These are phyloP conservation scores for Fraxinus pennsylvanica DNA, from an alignment of 257 asterid species.

Conservation along the genomic window DNA sequence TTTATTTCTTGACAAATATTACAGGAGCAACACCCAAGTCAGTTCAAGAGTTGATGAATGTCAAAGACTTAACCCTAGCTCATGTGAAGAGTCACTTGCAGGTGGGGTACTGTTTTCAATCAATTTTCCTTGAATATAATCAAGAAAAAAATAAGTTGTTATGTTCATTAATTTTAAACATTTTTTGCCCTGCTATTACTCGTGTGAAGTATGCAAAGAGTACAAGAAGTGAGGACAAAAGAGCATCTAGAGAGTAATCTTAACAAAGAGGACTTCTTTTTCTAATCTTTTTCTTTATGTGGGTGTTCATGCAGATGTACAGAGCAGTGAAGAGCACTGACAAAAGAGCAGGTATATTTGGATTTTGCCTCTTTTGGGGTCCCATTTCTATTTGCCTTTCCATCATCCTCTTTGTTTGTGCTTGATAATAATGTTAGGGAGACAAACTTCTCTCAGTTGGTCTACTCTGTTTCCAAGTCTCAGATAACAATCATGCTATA, in stretches of 20 bases:
- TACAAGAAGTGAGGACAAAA: constrained; percentile 51
- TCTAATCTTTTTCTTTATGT: constrained; percentile 25
- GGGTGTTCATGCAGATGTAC: constrained; percentile 72
- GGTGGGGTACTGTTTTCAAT: constrained; percentile 39
- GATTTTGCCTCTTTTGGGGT: not conserved
- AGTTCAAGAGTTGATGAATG: constrained; percentile 83
- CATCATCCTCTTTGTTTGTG: constrained; percentile 25
- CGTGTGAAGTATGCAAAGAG: constrained; percentile 7
- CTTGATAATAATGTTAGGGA: not conserved
- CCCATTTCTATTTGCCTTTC: constrained; percentile 12
- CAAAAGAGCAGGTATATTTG: constrained; percentile 63
- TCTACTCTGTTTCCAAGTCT: not conserved
- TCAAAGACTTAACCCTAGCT: constrained; percentile 88
- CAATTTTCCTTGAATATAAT: constrained; percentile 6
- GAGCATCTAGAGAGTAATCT: constrained; percentile 47
- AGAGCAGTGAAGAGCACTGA: constrained; percentile 96
- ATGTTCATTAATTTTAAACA: no score
- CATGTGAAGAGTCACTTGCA: constrained; percentile 94
- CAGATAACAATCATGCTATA: not conserved
- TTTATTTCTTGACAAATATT: not conserved
- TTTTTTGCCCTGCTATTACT: no score
- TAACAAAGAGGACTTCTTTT: constrained; percentile 25
- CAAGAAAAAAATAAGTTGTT: no score
- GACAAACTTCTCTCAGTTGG: not conserved
- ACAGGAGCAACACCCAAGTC: constrained; percentile 94